Conservation (phyloP, 2,329 filamentous ascomycete species). For the Lasiodiplodia gonubiensis region DNA sequence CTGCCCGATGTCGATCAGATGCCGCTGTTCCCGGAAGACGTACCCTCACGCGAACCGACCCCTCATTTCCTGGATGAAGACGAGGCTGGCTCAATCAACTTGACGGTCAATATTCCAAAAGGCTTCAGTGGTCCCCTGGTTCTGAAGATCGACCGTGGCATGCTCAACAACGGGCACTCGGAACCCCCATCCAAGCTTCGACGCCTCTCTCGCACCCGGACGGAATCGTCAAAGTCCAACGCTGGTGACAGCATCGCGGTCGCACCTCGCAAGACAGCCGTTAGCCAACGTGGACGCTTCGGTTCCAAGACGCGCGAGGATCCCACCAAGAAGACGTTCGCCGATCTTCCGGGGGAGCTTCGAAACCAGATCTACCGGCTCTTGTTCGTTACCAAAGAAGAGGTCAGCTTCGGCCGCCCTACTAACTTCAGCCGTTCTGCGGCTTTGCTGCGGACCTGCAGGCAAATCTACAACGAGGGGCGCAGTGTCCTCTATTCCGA, state of each 20-base stretch:
- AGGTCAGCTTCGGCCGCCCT: slow-evolving; percentile 45
- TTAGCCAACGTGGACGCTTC: neutral
- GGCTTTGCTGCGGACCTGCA: slow-evolving; percentile 55
- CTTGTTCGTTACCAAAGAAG: slow-evolving; percentile 45
- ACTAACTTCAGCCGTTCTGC: slow-evolving; percentile 49
- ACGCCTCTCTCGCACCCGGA: neutral
- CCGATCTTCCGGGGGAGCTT: slow-evolving; percentile 51
- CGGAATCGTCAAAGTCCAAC: neutral
- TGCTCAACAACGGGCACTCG: slow-evolving; percentile 29
- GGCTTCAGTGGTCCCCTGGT: slow-evolving; percentile 54
- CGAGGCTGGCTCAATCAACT: slow-evolving; percentile 38
- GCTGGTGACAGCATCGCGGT: slow-evolving; percentile 9
- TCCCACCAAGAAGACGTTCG: slow-evolving; percentile 37
- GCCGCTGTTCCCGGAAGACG: slow-evolving; percentile 36
- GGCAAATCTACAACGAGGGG: slow-evolving; percentile 52
- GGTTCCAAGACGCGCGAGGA: neutral
- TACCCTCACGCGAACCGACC: slow-evolving; percentile 36
- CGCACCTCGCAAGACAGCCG: neutral
- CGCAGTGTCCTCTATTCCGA: slow-evolving; percentile 57
- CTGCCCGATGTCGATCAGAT: slow-evolving; percentile 44
- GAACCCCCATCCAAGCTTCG: slow-evolving; percentile 6
- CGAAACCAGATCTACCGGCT: slow-evolving; percentile 55
- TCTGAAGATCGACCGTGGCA: slow-evolving; percentile 47
- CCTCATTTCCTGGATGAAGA: slow-evolving; percentile 34
- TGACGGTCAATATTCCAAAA: slow-evolving; percentile 54